phyloP scores from a whole-genome alignment of 768 basidiomycete species.

The Ramaria rubella region DNA sequence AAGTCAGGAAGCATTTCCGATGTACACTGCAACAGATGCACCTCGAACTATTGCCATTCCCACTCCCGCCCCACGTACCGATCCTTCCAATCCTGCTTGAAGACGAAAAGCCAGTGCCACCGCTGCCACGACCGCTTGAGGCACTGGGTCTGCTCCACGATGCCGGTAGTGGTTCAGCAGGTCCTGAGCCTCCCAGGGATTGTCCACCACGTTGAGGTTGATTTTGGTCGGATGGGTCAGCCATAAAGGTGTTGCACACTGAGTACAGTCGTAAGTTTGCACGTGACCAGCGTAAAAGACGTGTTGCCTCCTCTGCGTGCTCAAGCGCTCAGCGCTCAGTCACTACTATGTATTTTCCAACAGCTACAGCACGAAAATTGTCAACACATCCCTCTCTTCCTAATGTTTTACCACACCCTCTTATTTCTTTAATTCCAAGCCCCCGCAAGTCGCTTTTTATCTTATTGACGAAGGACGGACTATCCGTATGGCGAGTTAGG shows the following conservation, averaged over 20 bases:
- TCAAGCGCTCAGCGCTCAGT: neutral
- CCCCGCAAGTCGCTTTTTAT: slow-evolving; percentile 76
- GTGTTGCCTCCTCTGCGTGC: no score
- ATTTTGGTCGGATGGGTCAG: slow-evolving; percentile 20
- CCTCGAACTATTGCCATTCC: slow-evolving; percentile 13
- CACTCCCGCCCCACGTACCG: slow-evolving; percentile 37
- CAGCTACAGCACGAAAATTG: slow-evolving; percentile 67
- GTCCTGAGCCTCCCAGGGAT: slow-evolving; percentile 40
- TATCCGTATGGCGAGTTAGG: slow-evolving; percentile 78
- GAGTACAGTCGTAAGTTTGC: no score
- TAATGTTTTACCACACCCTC: slow-evolving; percentile 49
- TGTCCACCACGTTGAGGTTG: slow-evolving; percentile 29
- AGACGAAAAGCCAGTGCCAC: slow-evolving; percentile 2
- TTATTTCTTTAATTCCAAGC: slow-evolving; percentile 55
- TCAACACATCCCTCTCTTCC: slow-evolving; percentile 65
- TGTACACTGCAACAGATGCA: no score
- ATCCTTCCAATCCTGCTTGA: slow-evolving; percentile 21
- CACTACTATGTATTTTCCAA: slow-evolving; percentile 74
- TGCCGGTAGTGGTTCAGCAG: slow-evolving; percentile 42
- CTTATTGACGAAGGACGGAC: slow-evolving; percentile 59
- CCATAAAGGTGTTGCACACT: no score
- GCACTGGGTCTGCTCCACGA: slow-evolving; percentile 34
- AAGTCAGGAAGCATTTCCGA: slow-evolving; percentile 6
- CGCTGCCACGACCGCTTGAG: slow-evolving; percentile 39
- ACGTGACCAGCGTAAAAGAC: no score